phyloP scores from a whole-genome alignment of 2,329 filamentous ascomycete genomes.

The Chrysoporthe puriensis region DNA sequence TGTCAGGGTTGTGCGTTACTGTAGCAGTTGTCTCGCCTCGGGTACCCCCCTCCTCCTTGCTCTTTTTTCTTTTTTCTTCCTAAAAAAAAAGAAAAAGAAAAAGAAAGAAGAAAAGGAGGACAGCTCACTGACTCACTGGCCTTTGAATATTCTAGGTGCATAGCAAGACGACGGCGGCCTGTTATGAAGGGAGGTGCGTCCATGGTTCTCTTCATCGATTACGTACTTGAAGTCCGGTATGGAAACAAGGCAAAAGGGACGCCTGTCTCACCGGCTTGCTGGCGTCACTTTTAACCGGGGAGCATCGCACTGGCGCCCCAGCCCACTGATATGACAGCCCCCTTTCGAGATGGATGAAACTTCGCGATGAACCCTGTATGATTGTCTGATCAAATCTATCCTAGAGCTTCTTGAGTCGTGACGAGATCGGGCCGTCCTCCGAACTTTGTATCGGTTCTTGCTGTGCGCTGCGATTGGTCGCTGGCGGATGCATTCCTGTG shows the following conservation, averaged over 20 bases:
- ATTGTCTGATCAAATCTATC: neutral
- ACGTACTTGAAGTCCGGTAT: neutral
- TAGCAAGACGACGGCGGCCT: too few relatives aligned
- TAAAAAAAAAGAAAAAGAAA: neutral
- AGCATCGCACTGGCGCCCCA: constrained; percentile 2
- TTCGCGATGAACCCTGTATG: neutral
- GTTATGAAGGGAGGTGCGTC: too few relatives aligned
- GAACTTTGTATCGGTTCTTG: neutral
- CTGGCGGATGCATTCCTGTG: neutral
- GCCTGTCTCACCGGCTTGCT: constrained; percentile 1
- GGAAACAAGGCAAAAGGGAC: neutral
- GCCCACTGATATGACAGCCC: neutral
- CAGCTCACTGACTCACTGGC: too few relatives aligned
- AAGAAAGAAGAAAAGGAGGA: too few relatives aligned
- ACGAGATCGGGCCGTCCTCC: neutral
- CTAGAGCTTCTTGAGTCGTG: neutral
- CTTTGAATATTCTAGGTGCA: too few relatives aligned
- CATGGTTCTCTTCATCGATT: neutral
- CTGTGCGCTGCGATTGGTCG: constrained; percentile 5
- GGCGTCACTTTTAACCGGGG: neutral
- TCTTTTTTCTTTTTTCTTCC: neutral
- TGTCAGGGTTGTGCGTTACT: neutral
- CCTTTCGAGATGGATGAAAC: neutral
- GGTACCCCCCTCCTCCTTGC: neutral
- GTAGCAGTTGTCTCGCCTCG: too few relatives aligned